phyloP scores from a whole-genome alignment of 2,329 filamentous ascomycete genomes.

The Tolypocladium sp. region DNA sequence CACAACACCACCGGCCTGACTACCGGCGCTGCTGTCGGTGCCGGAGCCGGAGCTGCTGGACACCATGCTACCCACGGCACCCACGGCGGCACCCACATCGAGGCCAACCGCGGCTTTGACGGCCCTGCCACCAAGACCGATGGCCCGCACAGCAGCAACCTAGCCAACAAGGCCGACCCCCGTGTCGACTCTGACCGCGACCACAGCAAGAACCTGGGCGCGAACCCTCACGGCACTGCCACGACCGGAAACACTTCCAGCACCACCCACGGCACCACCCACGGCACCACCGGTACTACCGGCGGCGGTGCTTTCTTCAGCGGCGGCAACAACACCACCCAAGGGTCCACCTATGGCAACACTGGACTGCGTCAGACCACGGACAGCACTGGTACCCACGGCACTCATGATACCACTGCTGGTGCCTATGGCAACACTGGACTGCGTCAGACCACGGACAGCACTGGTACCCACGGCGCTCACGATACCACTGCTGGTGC shows the following conservation, averaged over 20 bases:
- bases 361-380: too few species aligned
- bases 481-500: slow-evolving; percentile 5
- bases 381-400: too few species aligned
- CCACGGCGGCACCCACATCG: slow-evolving; percentile 32
- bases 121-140: slow-evolving; percentile 19
- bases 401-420: too few species aligned
- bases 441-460: too few species aligned
- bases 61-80: slow-evolving; percentile 19
- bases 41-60: slow-evolving; percentile 8
- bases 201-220: slow-evolving; percentile 22
- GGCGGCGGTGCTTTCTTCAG: slow-evolving; percentile 4
- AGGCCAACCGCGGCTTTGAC: slow-evolving; percentile 6
- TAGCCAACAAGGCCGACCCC: slow-evolving; percentile 43
- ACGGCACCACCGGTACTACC: slow-evolving; percentile 8
- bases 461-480: too few species aligned
- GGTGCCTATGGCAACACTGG: too few species aligned
- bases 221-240: slow-evolving; percentile 18
- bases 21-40: neutral
- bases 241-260: slow-evolving; percentile 4
- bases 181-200: slow-evolving; percentile 45
- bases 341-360: slow-evolving; percentile 1
- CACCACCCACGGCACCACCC: slow-evolving; percentile 3
- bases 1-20: neutral
- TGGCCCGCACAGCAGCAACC: slow-evolving; percentile 37
- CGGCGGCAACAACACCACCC: neutral